These are phyloP conservation scores for Alternaria arbusti DNA, from an alignment of 2,329 filamentous ascomycete genomes.

Conservation along the genomic window DNA sequence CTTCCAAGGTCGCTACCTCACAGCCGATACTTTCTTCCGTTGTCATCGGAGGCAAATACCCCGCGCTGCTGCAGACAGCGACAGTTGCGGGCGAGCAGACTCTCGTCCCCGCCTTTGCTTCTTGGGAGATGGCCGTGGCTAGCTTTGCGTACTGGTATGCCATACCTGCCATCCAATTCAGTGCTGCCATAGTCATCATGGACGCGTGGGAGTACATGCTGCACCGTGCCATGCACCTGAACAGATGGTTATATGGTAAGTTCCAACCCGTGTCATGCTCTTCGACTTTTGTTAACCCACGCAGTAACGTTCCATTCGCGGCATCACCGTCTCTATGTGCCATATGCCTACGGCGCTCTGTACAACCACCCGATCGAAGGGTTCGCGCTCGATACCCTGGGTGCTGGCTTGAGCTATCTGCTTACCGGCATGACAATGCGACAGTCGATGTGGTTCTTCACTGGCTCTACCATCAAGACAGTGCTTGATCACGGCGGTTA, in stretches of 20 bases:
- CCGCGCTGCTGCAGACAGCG: slow-evolving; percentile 68
- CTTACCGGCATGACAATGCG: slow-evolving; percentile 80
- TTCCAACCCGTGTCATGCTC: slow-evolving; percentile 25
- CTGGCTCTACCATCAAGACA: slow-evolving; percentile 89
- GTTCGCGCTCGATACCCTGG: slow-evolving; percentile 89
- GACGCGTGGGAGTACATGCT: slow-evolving; percentile 99
- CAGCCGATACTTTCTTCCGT: slow-evolving; percentile 77
- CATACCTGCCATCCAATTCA: slow-evolving; percentile 79
- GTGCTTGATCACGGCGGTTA: slow-evolving; percentile 98
- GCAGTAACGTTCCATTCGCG: slow-evolving; percentile 87
- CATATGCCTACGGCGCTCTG: slow-evolving; percentile 93
- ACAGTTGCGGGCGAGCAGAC: slow-evolving; percentile 58
- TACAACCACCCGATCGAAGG: slow-evolving; percentile 98
- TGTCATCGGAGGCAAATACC: slow-evolving; percentile 81
- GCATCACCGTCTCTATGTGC: slow-evolving; percentile 96
- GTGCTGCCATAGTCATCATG: slow-evolving; percentile 74
- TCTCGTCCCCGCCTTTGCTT: slow-evolving; percentile 74
- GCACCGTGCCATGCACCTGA: slow-evolving; percentile 95
- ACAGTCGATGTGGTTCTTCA: slow-evolving; percentile 89
- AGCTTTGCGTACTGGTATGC: slow-evolving; percentile 79
- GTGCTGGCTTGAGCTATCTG: slow-evolving; percentile 84
- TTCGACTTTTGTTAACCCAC: slow-evolving; percentile 9
- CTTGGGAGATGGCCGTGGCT: slow-evolving; percentile 79
- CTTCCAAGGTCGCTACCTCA: slow-evolving; percentile 73
- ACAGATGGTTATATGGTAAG: slow-evolving; percentile 95